phyloP scores from a whole-genome alignment of 495 filamentous ascomycete species.

The Hamigera avellanea region DNA sequence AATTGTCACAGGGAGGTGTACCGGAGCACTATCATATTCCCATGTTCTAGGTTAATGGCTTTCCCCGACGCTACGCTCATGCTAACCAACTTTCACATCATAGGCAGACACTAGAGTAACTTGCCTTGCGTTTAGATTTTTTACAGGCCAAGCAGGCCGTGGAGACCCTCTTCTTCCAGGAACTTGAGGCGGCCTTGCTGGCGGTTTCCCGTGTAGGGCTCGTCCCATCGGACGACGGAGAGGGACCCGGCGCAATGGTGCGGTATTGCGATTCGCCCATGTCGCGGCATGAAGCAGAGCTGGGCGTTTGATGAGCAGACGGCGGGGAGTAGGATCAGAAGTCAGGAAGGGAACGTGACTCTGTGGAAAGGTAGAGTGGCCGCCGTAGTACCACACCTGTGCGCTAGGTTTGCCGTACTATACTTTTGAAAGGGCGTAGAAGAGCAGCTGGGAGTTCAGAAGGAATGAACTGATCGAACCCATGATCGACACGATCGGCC shows the following conservation, averaged over 20 bases:
- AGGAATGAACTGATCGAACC: no score
- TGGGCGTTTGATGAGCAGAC: no score
- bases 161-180: conserved; percentile 32
- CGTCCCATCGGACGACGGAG: conserved; percentile 11
- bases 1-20: conserved; percentile 29
- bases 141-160: conserved; percentile 37
- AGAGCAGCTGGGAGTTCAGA: no score
- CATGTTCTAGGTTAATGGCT: background rate
- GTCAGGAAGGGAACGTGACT: no score
- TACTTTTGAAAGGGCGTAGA: no score
- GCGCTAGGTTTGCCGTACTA: no score
- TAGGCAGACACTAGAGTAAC: no score
- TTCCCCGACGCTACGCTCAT: background rate
- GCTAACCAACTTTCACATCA: background rate
- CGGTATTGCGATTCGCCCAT: conserved; percentile 20
- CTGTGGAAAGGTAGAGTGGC: no score
- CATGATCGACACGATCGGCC: no score
- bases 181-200: conserved; percentile 2
- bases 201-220: conserved; percentile 11
- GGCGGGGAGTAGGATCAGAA: no score
- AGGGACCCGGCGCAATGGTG: conserved; percentile 17
- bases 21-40: conserved; percentile 30
- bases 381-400: no score
- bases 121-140: conserved; percentile 35
- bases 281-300: background rate